These are phyloP conservation scores for Alternaria rosae DNA, from an alignment of 2,329 filamentous ascomycete species.

Conservation along the genomic window DNA sequence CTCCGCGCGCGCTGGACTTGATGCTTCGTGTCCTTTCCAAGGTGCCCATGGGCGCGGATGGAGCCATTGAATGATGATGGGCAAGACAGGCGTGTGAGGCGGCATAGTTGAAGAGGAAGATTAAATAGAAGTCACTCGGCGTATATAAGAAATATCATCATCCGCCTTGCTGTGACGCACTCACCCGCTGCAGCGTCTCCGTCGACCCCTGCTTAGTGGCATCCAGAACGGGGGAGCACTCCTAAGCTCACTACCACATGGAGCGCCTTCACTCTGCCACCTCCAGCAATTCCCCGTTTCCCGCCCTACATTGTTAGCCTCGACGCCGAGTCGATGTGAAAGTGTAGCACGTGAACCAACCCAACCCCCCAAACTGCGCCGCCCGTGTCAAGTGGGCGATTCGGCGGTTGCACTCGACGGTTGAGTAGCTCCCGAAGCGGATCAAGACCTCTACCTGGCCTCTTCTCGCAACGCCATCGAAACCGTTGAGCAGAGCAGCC, in stretches of 20 bases:
- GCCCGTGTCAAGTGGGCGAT: constrained; percentile 6
- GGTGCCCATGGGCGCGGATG: neutral
- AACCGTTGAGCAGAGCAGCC: constrained; percentile 13
- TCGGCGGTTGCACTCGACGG: constrained; percentile 18
- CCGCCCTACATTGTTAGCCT: constrained; percentile 11
- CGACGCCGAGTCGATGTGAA: constrained; percentile 1
- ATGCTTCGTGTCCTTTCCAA: constrained; percentile 17
- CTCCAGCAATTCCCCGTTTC: constrained; percentile 18
- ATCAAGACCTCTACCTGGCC: constrained; percentile 33
- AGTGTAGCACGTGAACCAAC: constrained; percentile 2
- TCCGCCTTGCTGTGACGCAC: neutral
- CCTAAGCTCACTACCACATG: constrained; percentile 34
- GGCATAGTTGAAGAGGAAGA: neutral
- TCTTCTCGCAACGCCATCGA: constrained; percentile 23
- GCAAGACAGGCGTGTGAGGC: neutral
- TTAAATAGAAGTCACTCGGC: neutral
- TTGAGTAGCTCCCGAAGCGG: constrained; percentile 27
- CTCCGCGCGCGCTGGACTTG: constrained; percentile 18
- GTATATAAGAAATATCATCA: neutral
- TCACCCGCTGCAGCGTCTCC: constrained; percentile 4
- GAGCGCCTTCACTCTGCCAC: constrained; percentile 32
- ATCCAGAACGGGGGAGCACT: constrained; percentile 25
- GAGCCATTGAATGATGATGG: neutral
- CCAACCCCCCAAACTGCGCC: neutral
- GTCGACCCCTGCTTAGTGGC: constrained; percentile 21